These are phyloP conservation scores for Climacium dendroides DNA, from an alignment of 225 moss, liverwort and hornwort genomes.

Conservation along the genomic window DNA sequence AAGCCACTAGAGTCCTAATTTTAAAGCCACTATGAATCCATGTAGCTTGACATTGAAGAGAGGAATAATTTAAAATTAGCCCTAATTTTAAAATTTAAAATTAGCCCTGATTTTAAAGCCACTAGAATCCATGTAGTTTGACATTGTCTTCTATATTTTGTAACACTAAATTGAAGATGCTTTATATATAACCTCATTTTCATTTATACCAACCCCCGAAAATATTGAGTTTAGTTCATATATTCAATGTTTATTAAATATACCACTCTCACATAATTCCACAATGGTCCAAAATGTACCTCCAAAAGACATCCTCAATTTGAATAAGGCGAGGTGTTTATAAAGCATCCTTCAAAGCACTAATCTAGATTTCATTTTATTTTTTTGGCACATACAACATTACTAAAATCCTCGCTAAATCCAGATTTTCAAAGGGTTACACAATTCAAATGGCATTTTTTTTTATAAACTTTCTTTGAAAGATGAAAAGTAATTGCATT, in stretches of 20 bases:
- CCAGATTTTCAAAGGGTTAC: too few species aligned
- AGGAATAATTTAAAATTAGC: too few species aligned
- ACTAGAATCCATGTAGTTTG: background rate
- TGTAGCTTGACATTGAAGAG: too few species aligned
- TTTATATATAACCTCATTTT: background rate
- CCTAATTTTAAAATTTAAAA: too few species aligned
- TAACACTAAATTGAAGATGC: background rate
- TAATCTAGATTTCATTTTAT: background rate
- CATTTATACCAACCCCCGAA: too few species aligned
- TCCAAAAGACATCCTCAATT: background rate
- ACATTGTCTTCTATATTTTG: background rate
- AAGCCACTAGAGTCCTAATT: too few species aligned
- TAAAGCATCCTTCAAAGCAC: rapidly evolving
- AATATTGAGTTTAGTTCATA: background rate
- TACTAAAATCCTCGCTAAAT: too few species aligned
- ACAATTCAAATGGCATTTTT: background rate
- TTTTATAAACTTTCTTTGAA: background rate
- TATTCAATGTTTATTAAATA: background rate
- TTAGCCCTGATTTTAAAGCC: too few species aligned
- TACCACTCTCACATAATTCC: background rate
- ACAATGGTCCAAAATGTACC: background rate
- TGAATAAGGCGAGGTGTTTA: too few species aligned
- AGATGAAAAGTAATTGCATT: background rate
- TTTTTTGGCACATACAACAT: background rate
- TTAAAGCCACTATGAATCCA: too few species aligned